Evolutionary conservation across 345 rosid genomes (phyloP).

Genomic region (Sonneratia alba): DNA sequence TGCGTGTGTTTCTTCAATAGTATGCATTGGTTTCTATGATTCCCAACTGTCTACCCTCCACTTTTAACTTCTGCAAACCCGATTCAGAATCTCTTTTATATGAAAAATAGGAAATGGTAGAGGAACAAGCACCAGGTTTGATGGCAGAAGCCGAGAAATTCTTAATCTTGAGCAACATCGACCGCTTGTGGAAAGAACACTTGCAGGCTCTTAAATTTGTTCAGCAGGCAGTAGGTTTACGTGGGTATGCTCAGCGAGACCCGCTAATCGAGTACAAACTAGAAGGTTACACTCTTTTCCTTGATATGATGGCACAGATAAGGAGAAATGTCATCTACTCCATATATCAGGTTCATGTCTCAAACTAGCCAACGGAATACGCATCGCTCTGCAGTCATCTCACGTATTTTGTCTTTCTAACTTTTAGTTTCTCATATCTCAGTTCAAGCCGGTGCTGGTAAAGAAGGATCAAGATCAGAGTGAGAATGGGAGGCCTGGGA

Average conservation of each 20-base stretch:
- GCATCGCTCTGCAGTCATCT: not conserved
- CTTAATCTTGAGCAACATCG: conserved; percentile 81
- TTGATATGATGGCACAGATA: conserved; percentile 98
- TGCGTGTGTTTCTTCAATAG: not conserved
- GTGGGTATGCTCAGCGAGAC: conserved; percentile 97
- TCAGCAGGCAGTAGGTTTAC: conserved; percentile 91
- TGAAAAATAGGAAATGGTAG: conserved; percentile 49
- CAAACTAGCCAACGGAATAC: not conserved
- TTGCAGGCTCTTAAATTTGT: conserved; percentile 90
- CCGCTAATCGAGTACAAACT: conserved; percentile 94
- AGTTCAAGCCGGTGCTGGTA: conserved; percentile 85
- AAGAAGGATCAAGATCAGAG: conserved; percentile 53
- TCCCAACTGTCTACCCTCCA: not conserved
- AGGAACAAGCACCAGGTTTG: conserved; percentile 75
- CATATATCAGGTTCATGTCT: conserved; percentile 78
- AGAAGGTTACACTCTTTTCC: conserved; percentile 90
- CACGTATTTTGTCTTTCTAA: not conserved
- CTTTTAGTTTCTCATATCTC: conserved; percentile 11
- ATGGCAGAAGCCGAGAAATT: conserved; percentile 92
- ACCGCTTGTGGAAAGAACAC: conserved; percentile 96
- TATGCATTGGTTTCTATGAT: not conserved
- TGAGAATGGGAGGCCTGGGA: conserved; percentile 37
- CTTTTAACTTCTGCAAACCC: not conserved
- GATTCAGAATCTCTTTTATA: not conserved
- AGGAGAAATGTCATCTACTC: conserved; percentile 93